Base-by-base conservation (phyloP, 2,329 filamentous ascomycete genomes). In the Pseudocercospora pini-densiflorae region DNA sequence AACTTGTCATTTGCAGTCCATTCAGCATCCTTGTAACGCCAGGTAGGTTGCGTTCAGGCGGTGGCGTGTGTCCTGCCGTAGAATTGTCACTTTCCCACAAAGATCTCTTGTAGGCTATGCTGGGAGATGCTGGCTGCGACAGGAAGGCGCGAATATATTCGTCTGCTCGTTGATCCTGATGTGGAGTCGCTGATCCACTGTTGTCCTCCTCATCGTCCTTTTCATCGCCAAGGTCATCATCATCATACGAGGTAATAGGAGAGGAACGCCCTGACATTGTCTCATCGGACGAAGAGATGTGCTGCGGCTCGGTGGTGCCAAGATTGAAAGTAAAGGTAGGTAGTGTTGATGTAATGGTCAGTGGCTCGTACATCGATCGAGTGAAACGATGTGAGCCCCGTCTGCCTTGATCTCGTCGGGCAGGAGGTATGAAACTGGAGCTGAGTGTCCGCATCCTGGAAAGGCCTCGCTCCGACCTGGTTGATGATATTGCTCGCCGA, bases 101-200 rank as follows among this genome's bases (percentile, higher is more conserved):
- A 16, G 61, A 70, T 9, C 63, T 63, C 51, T 72, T 72, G 65
- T 65, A 70, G 4, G 68, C 63, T 5, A 69, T 68, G 60, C 70
- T 72, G 9, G 70, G 70, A 4, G 70, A 72, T 12, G 65, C 58
- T 6, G 70, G 70, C 36, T 72, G 70, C 1, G 70, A 72, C 12
- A 70, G 53, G 45, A 72, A 72, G 10, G 66, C 68, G 1, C 59
- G 59, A 60, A 68, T 61, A 5, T 60, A 65, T 43, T 64, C 53
- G 14, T 68, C 67, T 23, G 67, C 59, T 21, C 54, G 31, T 9
- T 43, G 33, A 6, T 59, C 61, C 43, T 61, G 33, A 5, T 63
- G 49, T 5, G 58, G 36, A 27, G 59, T 53, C 6, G 36, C 16
- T 7, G 36, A 40, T 40, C 36, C 36, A 43, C 40, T 43, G 40